Evolutionary conservation across 257 asterid genomes (phyloP).

Genomic region (Capsicum rhomboideum): DNA sequence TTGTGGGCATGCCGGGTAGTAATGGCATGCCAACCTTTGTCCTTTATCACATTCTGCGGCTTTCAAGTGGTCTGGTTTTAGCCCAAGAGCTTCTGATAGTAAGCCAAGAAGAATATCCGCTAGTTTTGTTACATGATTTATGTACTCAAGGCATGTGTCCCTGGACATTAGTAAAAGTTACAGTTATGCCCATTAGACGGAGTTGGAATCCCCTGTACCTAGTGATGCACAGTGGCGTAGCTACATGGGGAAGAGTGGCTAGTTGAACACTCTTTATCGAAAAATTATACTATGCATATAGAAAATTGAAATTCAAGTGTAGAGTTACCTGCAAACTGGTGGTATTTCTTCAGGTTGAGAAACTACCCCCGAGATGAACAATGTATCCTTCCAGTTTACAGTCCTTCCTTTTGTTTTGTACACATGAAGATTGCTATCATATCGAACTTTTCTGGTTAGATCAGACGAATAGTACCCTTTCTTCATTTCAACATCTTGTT

Average conservation of each 20-base stretch:
- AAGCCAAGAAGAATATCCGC: slow-evolving; percentile 35
- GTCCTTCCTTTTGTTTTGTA: slow-evolving; percentile 18
- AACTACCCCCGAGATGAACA: slow-evolving; percentile 21
- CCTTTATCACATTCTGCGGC: slow-evolving; percentile 32
- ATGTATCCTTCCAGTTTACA: slow-evolving; percentile 70
- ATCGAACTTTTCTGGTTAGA: slow-evolving; percentile 28
- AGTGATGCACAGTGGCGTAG: no score
- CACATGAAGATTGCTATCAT: slow-evolving; percentile 49
- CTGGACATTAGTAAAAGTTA: slow-evolving; percentile 17
- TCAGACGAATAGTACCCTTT: slow-evolving; percentile 26
- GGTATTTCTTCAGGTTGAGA: slow-evolving; percentile 45
- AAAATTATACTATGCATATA: no score
- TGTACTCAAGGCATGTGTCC: slow-evolving; percentile 30
- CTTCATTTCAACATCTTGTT: slow-evolving; percentile 48
- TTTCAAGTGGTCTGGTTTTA: slow-evolving; percentile 30
- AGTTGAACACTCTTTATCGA: no score
- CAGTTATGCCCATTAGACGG: no score
- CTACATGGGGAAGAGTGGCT: no score
- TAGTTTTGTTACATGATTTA: slow-evolving; percentile 23
- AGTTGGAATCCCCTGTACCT: no score
- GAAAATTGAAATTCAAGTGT: no score
- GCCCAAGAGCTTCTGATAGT: slow-evolving; percentile 70
- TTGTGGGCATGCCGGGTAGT: slow-evolving; percentile 67
- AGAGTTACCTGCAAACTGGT: slow-evolving; percentile 45
- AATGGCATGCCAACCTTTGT: slow-evolving; percentile 36